A percentile compares a stretch with the other conserved stretches of the same genome.
Conservation (phyloP, 2,329 filamentous ascomycete genomes). For the Coniochaeta ligniaria region DNA sequence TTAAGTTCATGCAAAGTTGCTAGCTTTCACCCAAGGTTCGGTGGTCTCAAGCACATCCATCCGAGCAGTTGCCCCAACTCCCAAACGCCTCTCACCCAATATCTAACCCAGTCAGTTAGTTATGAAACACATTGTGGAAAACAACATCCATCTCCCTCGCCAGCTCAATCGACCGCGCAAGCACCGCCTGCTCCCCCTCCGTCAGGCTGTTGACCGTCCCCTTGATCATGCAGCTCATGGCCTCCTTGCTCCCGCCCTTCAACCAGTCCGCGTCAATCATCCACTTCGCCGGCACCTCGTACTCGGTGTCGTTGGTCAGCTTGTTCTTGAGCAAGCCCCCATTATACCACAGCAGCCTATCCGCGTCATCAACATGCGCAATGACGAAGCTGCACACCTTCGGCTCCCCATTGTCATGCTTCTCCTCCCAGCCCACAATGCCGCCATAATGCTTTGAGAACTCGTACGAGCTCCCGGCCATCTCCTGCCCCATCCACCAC, state of each 20-base stretch:
- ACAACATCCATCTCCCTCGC: slow-evolving; percentile 12
- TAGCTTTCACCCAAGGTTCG: too few relatives aligned
- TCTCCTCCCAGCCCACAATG: slow-evolving; percentile 27
- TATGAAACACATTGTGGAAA: slow-evolving; percentile 2
- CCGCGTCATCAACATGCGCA: slow-evolving; percentile 30
- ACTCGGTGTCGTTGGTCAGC: slow-evolving; percentile 19
- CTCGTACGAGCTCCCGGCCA: slow-evolving; percentile 26
- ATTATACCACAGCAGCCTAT: slow-evolving; percentile 33
- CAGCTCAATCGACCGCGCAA: slow-evolving; percentile 10
- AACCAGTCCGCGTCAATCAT: slow-evolving; percentile 31
- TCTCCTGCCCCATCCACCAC: slow-evolving; percentile 37
- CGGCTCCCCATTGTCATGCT: not conserved
- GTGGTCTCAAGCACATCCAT: too few relatives aligned
- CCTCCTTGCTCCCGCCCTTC: slow-evolving; percentile 22
- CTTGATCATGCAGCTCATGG: slow-evolving; percentile 29
- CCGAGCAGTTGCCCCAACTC: too few relatives aligned
- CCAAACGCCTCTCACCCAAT: not conserved
- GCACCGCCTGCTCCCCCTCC: slow-evolving; percentile 1
- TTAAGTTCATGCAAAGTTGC: too few relatives aligned
- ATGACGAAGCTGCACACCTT: slow-evolving; percentile 33
- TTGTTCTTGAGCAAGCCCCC: slow-evolving; percentile 34
- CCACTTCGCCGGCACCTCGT: slow-evolving; percentile 28
- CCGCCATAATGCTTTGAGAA: slow-evolving; percentile 34
- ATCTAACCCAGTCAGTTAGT: not conserved
- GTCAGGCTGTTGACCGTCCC: not conserved